Base-by-base conservation (phyloP, 352 stramenopile species). In the Globisporangium canariense region DNA sequence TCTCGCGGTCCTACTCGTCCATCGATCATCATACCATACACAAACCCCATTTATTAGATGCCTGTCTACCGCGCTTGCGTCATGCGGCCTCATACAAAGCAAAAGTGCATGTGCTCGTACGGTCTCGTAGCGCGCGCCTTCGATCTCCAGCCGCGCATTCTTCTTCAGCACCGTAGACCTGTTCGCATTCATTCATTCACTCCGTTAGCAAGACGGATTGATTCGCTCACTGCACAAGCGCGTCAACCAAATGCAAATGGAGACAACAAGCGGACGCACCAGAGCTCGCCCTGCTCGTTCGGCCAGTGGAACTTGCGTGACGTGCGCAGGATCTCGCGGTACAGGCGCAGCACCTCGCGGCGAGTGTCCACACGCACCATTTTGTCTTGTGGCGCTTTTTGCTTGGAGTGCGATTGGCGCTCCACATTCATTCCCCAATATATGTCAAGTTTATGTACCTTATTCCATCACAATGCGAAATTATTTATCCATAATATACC, bases 71-170 rank as follows among this genome's bases (percentile, higher is more conserved):
- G 14, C 9, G 14, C 3, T 11, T 11, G 9, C 9, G 11, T 4
- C 32, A 41, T 41, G 36, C 9, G 36, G 36, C 9, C 11, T 14
- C 4, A 4, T 14, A 14, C 36, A 41, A 41, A 41, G 9, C 36
- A 41, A 41, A 14, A 0, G 9, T 14, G 36, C 36, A 41, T 41
- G 36, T 4, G 11, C 30, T 16, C 63, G 11, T 69, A 91, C 82
- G 68, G 72, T 85, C 60, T 91, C 78, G 69, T 90, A 75, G 63
- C 86, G 83, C 64, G 86, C 80, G 65, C 86, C 67, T 70, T 94
- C 86, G 50, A 94, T 90, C 68, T 94, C 86, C 75, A 85, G 81
- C 51, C 86, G 86, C 43, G 79, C 83, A 49, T 91, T 93, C 73
- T 84, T 70, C 50, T 79, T 71, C 43, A 94, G 64, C 22, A 93